Conservation (phyloP, 2,329 filamentous ascomycete species). For the Curvularia spicifera region DNA sequence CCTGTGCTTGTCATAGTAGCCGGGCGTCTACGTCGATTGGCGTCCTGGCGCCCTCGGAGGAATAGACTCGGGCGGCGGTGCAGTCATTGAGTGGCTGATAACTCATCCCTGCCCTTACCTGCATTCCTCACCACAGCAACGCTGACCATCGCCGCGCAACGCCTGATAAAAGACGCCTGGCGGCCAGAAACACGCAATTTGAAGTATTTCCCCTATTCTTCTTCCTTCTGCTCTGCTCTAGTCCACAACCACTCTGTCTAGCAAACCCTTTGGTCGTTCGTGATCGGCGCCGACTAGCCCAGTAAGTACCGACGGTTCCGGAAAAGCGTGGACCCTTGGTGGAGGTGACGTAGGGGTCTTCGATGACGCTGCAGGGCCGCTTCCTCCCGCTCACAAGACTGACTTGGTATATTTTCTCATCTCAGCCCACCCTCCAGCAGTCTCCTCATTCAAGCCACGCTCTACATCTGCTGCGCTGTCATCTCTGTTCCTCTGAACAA, state of each 20-base stretch:
- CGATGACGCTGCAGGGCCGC: slow-evolving; percentile 32
- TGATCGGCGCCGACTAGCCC: slow-evolving; percentile 16
- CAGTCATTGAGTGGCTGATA: slow-evolving; percentile 11
- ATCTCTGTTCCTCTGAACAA: slow-evolving; percentile 7
- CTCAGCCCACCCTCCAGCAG: slow-evolving; percentile 1
- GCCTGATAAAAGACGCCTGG: slow-evolving; percentile 10
- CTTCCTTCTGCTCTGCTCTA: neutral
- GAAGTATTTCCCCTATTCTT: neutral
- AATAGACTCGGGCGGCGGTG: slow-evolving; percentile 10
- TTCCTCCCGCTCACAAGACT: slow-evolving; percentile 25
- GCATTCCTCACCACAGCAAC: slow-evolving; percentile 27
- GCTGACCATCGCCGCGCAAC: slow-evolving; percentile 21
- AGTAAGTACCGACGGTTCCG: slow-evolving; percentile 21
- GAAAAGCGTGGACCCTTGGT: slow-evolving; percentile 15
- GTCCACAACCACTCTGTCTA: neutral
- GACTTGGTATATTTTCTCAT: slow-evolving; percentile 17
- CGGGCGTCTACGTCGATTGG: slow-evolving; percentile 14
- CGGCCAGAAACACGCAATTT: neutral
- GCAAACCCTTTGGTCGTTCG: neutral
- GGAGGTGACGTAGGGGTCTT: slow-evolving; percentile 25
- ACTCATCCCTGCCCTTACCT: slow-evolving; percentile 18
- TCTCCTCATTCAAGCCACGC: neutral
- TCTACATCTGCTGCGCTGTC: neutral
- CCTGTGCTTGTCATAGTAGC: slow-evolving; percentile 14
- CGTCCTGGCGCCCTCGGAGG: slow-evolving; percentile 12